Conservation (phyloP, 2,329 filamentous ascomycete genomes). For the Aphanoascus verrucosus region DNA sequence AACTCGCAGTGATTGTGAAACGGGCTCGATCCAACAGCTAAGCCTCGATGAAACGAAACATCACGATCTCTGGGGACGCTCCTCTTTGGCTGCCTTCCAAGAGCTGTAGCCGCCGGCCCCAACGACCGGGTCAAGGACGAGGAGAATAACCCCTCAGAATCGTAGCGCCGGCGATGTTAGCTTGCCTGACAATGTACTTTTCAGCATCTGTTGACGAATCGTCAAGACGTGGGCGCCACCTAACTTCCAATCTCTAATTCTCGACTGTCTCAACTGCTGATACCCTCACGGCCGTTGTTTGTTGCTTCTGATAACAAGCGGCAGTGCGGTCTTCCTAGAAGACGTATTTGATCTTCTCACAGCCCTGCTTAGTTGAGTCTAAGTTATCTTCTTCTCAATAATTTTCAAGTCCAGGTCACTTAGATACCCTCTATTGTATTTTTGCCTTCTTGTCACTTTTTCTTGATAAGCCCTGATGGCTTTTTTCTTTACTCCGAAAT, state of each 20-base stretch:
- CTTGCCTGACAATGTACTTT: not conserved
- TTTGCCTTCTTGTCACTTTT: not conserved
- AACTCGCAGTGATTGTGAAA: not conserved
- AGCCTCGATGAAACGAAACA: not conserved
- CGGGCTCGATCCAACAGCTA: not conserved
- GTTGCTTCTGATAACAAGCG: not conserved
- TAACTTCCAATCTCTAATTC: not conserved
- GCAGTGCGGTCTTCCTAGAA: not conserved
- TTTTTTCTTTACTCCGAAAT: slow-evolving; percentile 14
- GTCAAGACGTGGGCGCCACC: not conserved
- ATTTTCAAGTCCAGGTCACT: not conserved
- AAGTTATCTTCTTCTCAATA: not conserved
- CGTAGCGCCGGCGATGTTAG: not conserved
- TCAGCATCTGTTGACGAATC: not conserved
- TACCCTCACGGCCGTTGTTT: not conserved
- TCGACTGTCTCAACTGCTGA: not conserved
- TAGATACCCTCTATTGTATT: not conserved
- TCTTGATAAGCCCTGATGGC: slow-evolving; percentile 4
- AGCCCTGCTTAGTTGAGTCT: not conserved
- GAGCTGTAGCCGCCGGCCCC: too few relatives aligned
- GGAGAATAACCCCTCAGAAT: not conserved
- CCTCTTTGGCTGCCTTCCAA: not conserved
- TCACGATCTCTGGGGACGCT: not conserved
- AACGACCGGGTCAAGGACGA: not conserved
- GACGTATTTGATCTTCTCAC: not conserved